phyloP scores from a whole-genome alignment of 176 grass and related monocot species.

The Lolium rigidum region DNA sequence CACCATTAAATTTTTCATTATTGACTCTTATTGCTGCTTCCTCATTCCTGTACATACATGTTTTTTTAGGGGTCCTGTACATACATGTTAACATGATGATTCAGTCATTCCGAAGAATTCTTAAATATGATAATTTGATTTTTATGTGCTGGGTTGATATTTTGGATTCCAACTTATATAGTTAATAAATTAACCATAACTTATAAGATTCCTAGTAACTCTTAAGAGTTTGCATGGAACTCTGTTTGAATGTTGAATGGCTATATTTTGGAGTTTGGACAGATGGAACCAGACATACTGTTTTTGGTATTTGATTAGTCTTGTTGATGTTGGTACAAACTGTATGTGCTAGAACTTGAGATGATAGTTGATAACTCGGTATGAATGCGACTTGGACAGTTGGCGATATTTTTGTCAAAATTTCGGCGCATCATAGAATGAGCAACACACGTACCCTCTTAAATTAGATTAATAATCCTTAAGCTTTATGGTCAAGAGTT shows the following conservation, averaged over 20 bases:
- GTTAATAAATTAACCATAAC: conserved; percentile 11
- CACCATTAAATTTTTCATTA: neutral
- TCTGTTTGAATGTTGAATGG: conserved; percentile 6
- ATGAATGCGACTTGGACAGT: neutral
- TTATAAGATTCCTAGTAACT: neutral
- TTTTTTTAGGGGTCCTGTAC: no score
- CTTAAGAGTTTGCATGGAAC: neutral
- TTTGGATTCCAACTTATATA: neutral
- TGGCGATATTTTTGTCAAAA: conserved; percentile 5
- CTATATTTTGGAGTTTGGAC: conserved; percentile 6
- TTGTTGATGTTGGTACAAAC: neutral
- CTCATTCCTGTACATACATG: conserved; percentile 27
- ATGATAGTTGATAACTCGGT: neutral
- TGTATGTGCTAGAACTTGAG: neutral
- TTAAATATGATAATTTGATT: neutral
- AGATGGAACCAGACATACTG: neutral
- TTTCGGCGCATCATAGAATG: conserved; percentile 6
- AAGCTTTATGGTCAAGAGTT: neutral
- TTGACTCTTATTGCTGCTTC: neutral
- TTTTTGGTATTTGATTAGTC: conserved; percentile 6
- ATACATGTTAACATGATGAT: neutral
- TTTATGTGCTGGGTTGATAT: neutral
- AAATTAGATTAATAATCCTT: conserved; percentile 24
- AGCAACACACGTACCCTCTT: conserved; percentile 9
- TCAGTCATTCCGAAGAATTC: neutral